Evolutionary conservation across 2,329 filamentous ascomycete species (phyloP), one percentile per base, ranked within the genome.

Genomic region (Pezicula carpinea): DNA sequence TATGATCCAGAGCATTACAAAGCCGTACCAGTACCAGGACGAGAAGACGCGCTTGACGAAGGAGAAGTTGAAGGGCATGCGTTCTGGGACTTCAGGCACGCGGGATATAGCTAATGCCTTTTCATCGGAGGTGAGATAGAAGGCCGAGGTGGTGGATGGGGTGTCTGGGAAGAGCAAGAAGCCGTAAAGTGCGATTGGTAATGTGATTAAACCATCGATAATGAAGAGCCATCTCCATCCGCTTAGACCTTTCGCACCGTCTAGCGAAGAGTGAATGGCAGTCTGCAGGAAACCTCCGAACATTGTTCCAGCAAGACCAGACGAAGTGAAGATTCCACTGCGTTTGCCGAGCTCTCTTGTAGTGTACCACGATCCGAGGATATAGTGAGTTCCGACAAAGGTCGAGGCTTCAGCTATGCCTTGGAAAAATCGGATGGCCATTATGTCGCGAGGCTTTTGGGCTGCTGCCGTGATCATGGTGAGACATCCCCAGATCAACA

Each of bases 21-120:
- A 86, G 1, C 80, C 81, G 69, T 80, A 85, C 73, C 77, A 84
- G 56, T 82, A 76, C 75, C 77, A 82, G 0, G 77, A 81, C 0
- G 68, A 66, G 8, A 85, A 69, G 14, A 83, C 74, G 38, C 71
- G 73, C 51, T 73, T 79, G 19, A 74, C 54, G 53, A 85, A 83
- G 1, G 55, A 50, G 46, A 71, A 17, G 60, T 21, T 51, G 73
- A 11, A 80, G 59, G 2, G 74, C 68, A 1, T 64, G 63, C 47
- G 64, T 44, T 71, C 62, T 0, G 64, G 57, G 8, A 69, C 66
- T 51, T 67, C 63, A 15, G 72, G 71, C 3, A 74, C 63, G n/a
- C 72, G 68, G 5, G 64, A 64, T 6, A 69, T 64, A 6, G 71
- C 72, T 4, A 75, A 58, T 1, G 63, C 61, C 11, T 68, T 66